These are phyloP conservation scores for Scenedesmus sp. DNA, from an alignment of 163 green algal species.

Conservation along the genomic window DNA sequence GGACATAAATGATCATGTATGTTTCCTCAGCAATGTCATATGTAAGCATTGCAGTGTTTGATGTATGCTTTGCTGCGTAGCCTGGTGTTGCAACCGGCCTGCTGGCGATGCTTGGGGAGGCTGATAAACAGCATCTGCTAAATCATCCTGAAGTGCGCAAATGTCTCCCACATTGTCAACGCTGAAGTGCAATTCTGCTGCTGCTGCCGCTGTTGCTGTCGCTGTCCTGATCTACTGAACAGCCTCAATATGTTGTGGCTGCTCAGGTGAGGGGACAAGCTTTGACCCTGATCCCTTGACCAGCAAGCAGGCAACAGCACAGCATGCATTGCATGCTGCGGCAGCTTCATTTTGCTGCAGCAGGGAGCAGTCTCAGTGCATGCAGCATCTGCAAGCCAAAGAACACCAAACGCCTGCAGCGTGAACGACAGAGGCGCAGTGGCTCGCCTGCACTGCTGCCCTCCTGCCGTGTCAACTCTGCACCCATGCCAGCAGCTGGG, in stretches of 20 bases:
- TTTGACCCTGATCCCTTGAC: no score
- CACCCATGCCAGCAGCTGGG: neutral
- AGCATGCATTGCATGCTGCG: neutral
- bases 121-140: no score
- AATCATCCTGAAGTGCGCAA: no score
- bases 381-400: no score
- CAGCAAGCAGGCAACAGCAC: neutral
- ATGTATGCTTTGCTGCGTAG: no score
- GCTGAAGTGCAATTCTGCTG: neutral
- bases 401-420: no score
- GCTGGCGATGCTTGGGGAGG: no score
- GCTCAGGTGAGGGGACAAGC: neutral
- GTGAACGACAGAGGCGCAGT: neutral
- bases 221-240: neutral
- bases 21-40: no score
- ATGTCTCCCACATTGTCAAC: no score
- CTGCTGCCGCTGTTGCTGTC: neutral
- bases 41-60: no score
- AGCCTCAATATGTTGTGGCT: neutral
- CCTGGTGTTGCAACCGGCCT: no score
- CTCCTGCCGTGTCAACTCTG: neutral
- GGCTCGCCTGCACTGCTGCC: neutral
- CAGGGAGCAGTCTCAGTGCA: neutral
- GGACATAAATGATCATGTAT: no score
- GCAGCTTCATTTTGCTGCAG: neutral